Conservation (phyloP, 2,329 filamentous ascomycete species). For the Corinectria fuckeliana region DNA sequence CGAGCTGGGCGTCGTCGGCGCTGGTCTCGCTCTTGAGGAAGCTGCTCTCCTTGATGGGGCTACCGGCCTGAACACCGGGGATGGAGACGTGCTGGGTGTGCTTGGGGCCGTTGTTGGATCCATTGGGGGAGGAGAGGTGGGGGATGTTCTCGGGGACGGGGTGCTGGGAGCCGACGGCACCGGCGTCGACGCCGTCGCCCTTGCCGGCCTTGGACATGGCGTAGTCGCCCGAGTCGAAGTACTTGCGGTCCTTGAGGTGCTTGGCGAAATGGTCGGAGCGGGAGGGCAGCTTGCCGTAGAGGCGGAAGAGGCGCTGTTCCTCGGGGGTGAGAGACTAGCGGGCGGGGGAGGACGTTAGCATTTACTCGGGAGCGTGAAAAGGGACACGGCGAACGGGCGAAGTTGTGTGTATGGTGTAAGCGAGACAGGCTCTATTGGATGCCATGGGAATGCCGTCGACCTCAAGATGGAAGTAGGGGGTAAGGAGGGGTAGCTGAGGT, state of each 20-base stretch:
- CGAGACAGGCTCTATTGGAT: neutral
- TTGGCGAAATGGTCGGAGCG: conserved; percentile 97
- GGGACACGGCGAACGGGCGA: neutral
- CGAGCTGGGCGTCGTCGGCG: conserved; percentile 46
- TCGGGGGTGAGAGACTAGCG: conserved; percentile 86
- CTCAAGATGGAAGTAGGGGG: conserved; percentile 12
- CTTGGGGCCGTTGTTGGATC: conserved; percentile 43
- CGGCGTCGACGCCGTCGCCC: conserved; percentile 90
- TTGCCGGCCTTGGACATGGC: conserved; percentile 97
- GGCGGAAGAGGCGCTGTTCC: conserved; percentile 93
- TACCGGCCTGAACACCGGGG: conserved; percentile 66
- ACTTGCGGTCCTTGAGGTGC: conserved; percentile 98
- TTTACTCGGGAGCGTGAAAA: neutral
- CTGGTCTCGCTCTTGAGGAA: conserved; percentile 85
- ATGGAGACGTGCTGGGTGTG: conserved; percentile 51
- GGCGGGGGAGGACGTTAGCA: conserved; percentile 29
- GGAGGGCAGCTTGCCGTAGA: conserved; percentile 97
- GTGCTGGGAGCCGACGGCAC: conserved; percentile 92
- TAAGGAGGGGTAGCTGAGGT: conserved; percentile 23
- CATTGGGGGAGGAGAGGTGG: conserved; percentile 74
- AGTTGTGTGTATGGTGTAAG: neutral
- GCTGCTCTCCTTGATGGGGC: conserved; percentile 89
- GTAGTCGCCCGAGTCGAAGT: conserved; percentile 96
- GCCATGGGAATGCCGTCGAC: neutral
- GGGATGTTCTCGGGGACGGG: conserved; percentile 95